Base-by-base conservation (phyloP, 1,139 yeast species). In the Meyerozyma smithsonii region DNA sequence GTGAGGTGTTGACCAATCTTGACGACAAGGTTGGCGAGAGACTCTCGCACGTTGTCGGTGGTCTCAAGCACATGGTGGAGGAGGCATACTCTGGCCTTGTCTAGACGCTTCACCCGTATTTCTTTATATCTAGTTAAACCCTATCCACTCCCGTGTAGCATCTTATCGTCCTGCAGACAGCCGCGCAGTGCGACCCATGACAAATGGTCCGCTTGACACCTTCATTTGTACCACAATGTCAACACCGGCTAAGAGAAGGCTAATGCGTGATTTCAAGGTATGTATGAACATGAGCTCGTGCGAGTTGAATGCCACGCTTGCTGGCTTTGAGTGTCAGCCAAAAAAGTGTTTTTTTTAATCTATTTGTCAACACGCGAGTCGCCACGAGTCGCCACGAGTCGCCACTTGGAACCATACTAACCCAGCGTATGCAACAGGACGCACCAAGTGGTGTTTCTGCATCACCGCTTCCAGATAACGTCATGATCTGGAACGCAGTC, bases 391-490 rank as follows among this genome's bases (percentile, higher is more conserved):
- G n/a, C n/a, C 12, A 12, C 11, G 5, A 11, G 4, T 8, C 24
- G 34, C 25, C 25, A 23, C 25, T 23, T 4, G 4, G 25, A 23
- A 23, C 36, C 11, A 15, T 37, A 43, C 45, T 43, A 44, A 42
- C 46, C 10, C 25, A 81, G 83, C 84, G 98, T 51, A 90, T 92
- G 84, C 97, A 92, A 64, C 95, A 85, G 66, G 98, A 92, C 63
- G 94, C 98, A 6, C 97, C 98, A 15, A 90, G 95, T 34, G 98
- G 98, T 15, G 96, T 92, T 7, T 87, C 96, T 8, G 98, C 98
- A 1, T 87, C 96, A 8, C 98, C 98, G 8, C 76, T 90, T 38
- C 92, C 97, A 10, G 98, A 92, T 58, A 92, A 92, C 55, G 97
- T 92, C 41, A 89, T 92, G 97, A 78, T 86, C 38, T 92, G 98